Evolutionary conservation across 2,329 filamentous ascomycete genomes (phyloP).

Genomic region (Rutstroemia sp.): DNA sequence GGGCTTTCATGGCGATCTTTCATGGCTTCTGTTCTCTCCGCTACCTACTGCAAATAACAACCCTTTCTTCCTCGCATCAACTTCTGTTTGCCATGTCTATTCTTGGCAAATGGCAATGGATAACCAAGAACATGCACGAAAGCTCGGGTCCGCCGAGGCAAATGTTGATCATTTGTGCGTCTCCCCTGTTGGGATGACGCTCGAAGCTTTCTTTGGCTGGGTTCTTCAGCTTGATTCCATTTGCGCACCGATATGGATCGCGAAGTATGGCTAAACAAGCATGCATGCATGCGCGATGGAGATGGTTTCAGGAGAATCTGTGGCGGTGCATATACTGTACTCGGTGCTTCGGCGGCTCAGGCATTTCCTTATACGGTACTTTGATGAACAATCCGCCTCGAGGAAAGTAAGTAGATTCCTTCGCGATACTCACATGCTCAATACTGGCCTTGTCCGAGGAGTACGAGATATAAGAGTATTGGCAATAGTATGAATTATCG

Average conservation of each 20-base stretch:
- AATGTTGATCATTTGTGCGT: neutral
- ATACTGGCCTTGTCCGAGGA: neutral
- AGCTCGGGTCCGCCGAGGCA: neutral
- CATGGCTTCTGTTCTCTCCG: no score
- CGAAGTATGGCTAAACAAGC: neutral
- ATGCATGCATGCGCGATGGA: no score
- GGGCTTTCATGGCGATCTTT: no score
- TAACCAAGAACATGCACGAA: no score
- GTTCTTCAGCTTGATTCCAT: slow-evolving; percentile 3
- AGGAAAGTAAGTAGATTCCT: no score
- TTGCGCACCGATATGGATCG: neutral
- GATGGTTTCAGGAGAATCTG: neutral
- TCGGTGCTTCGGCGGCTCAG: neutral
- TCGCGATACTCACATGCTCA: no score
- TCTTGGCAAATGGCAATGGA: no score
- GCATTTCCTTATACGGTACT: neutral
- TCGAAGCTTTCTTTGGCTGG: neutral
- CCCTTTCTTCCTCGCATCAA: no score
- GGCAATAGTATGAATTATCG: neutral
- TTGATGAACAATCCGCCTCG: no score
- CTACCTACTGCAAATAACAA: no score
- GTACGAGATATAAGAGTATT: neutral
- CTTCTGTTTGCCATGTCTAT: no score
- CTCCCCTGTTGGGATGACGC: neutral
- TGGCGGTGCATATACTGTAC: neutral